Evolutionary conservation across 768 basidiomycete genomes (phyloP), one percentile per base, ranked within the genome.

Genomic region (Lactifluus echinatus): DNA sequence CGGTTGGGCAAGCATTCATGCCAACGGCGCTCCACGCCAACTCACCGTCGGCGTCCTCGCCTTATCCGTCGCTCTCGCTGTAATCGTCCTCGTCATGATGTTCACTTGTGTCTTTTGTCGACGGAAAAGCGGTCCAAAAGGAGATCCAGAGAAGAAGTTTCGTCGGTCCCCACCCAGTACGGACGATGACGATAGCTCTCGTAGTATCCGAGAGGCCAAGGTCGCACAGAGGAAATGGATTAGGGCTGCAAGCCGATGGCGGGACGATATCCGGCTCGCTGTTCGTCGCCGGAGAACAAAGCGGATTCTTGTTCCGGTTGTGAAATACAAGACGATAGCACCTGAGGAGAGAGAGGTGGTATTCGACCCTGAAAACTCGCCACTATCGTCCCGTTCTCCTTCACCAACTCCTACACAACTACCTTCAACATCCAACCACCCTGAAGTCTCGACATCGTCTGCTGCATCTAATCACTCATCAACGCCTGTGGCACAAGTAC

Each of bases 191-290:
- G 54, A 39, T 11, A 59, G 60, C 36, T 36, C 46, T 29, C 65
- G 66, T n/a, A 64, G 63, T 39, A 26, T 61, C 58, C 76, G 73
- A 58, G 79, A 81, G 46, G 67, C 69, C 8, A 78, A 74, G 51
- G 66, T 67, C 4, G 79, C 79, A 59, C 78, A 83, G 67, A 81
- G 79, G 63, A 64, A 83, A 47, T 87, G 85, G 85, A 75, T 77
- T 0, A 76, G 71, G 57, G 85, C 86, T 2, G 81, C 79, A 1
- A 81, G 81, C 8, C 77, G 84, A 43, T 90, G 87, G 87, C 81
- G 75, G 61, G 79, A 78, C 2, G 82, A 83, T 51, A 76, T 80
- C 10, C 79, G 81, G 26, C 74, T 79, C 55, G 72, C 79, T n/a
- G 80, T 81, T 8, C 79, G 85, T 36, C 79, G 81, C 48, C 75